Percentiles rank a stretch among this genome's conserved stretches.
Evolutionary conservation across 1,284 basidiomycete genomes (phyloP).

Genomic region (Sporisorium reilianum): DNA sequence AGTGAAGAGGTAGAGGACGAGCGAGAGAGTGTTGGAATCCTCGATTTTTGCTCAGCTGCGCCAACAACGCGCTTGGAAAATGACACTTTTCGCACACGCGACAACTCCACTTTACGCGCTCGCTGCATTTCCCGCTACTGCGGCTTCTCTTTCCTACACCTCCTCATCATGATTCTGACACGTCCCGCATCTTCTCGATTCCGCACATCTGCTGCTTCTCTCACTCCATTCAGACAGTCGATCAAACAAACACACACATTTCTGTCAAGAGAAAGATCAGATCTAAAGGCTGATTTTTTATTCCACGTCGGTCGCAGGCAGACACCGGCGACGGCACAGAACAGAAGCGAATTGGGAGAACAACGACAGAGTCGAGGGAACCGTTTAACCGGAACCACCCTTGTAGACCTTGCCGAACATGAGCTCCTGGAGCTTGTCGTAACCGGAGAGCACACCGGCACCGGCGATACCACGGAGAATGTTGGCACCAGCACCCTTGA

Average conservation of each 20-base stretch:
- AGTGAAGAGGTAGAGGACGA: neutral
- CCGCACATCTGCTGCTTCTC: too few relatives aligned
- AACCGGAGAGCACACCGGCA: slow-evolving; percentile 91
- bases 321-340: slow-evolving; percentile 25
- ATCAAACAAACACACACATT: neutral
- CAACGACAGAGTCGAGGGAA: neutral
- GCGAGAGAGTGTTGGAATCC: slow-evolving; percentile 8
- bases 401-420: slow-evolving; percentile 71
- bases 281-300: slow-evolving; percentile 48
- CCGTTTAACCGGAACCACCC: slow-evolving; percentile 55
- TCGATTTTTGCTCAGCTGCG: neutral
- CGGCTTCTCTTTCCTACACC: neutral
- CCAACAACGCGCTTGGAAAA: slow-evolving; percentile 17
- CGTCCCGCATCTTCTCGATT: neutral
- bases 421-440: slow-evolving; percentile 82
- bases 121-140: neutral
- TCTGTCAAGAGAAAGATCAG: slow-evolving; percentile 7
- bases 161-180: neutral
- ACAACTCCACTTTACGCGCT: slow-evolving; percentile 23
- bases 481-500: slow-evolving; percentile 85
- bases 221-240: neutral
- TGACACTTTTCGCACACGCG: slow-evolving; percentile 16
- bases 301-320: slow-evolving; percentile 24
- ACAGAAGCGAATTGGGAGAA: slow-evolving; percentile 10
- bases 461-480: slow-evolving; percentile 98